A percentile compares a stretch with the other conserved stretches of the same genome.
Evolutionary conservation across 2,329 filamentous ascomycete genomes (phyloP).

Genomic region (Neopestalotiopsis sp.): DNA sequence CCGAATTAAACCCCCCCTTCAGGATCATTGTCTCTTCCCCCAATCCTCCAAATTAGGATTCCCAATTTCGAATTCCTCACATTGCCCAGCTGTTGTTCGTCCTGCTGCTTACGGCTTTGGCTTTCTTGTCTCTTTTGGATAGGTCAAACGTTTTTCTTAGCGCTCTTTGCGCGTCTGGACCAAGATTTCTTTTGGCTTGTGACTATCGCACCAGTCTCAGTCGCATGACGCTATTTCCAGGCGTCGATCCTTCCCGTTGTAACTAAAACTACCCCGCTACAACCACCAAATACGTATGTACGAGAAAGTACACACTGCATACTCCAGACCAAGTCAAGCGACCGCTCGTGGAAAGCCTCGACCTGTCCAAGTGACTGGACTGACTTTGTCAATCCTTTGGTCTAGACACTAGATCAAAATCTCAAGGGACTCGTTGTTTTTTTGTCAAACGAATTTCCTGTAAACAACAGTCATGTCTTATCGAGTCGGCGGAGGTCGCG

Average conservation of each 20-base stretch:
- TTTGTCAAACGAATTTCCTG: neutral
- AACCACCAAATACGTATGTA: neutral
- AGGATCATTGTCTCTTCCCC: slow-evolving; percentile 23
- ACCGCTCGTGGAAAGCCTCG: slow-evolving; percentile 9
- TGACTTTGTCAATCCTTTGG: neutral
- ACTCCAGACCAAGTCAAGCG: neutral
- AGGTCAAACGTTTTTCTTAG: neutral
- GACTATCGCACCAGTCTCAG: neutral
- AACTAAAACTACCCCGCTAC: slow-evolving; percentile 19
- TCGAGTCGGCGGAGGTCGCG: slow-evolving; percentile 28
- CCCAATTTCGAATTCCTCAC: slow-evolving; percentile 1
- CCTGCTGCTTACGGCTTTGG: neutral
- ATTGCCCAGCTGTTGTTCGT: neutral
- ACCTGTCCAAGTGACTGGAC: slow-evolving; percentile 1
- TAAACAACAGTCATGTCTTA: slow-evolving; percentile 28
- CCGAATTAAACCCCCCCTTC: slow-evolving; percentile 25
- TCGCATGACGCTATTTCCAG: slow-evolving; percentile 19
- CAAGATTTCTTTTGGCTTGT: neutral
- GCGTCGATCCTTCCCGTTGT: slow-evolving; percentile 11
- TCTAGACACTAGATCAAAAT: neutral
- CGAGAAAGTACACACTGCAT: neutral
- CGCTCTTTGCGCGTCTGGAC: neutral
- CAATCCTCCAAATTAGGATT: neutral
- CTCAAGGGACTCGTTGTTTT: neutral
- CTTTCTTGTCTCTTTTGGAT: neutral